Percentiles rank a stretch among this genome's conserved stretches.
Conservation (phyloP, 2,329 filamentous ascomycete species). For the Grosmannia clavigera region DNA sequence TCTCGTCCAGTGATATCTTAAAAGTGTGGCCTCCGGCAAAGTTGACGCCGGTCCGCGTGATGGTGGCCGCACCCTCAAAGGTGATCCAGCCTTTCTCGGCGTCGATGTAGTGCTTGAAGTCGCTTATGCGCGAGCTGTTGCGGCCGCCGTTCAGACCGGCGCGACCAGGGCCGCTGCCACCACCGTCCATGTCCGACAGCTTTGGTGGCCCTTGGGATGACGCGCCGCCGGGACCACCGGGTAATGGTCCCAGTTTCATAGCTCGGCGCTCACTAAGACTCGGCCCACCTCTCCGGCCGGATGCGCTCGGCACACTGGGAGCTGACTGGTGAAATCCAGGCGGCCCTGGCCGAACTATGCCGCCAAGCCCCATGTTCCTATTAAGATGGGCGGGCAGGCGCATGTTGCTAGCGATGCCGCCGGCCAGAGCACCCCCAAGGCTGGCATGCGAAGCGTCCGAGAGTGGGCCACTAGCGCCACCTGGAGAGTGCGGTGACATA, state of each 20-base stretch:
- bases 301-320: constrained; percentile 28
- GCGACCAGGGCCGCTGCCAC: constrained; percentile 8
- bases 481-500: constrained; percentile 16
- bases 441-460: constrained; percentile 9
- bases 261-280: constrained; percentile 58
- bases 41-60: constrained; percentile 81
- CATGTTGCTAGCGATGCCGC: constrained; percentile 31
- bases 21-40: constrained; percentile 85
- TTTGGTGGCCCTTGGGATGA: constrained; percentile 25
- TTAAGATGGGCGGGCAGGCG: constrained; percentile 28
- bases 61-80: constrained; percentile 84
- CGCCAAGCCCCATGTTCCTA: constrained; percentile 6
- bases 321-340: constrained; percentile 41
- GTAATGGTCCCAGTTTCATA: constrained; percentile 39
- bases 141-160: constrained; percentile 22
- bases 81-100: constrained; percentile 82
- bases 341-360: constrained; percentile 28
- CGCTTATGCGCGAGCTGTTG: constrained; percentile 39
- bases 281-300: constrained; percentile 25
- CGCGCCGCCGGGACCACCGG: constrained; percentile 27
- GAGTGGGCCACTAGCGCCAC: constrained; percentile 20
- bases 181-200: constrained; percentile 27
- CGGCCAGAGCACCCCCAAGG: constrained; percentile 15
- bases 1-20: constrained; percentile 88
- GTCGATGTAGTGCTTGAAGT: constrained; percentile 72